A percentile compares a stretch with the other conserved stretches of the same genome.
Evolutionary conservation across 345 rosid species (phyloP).

Genomic region (Salix udensis): DNA sequence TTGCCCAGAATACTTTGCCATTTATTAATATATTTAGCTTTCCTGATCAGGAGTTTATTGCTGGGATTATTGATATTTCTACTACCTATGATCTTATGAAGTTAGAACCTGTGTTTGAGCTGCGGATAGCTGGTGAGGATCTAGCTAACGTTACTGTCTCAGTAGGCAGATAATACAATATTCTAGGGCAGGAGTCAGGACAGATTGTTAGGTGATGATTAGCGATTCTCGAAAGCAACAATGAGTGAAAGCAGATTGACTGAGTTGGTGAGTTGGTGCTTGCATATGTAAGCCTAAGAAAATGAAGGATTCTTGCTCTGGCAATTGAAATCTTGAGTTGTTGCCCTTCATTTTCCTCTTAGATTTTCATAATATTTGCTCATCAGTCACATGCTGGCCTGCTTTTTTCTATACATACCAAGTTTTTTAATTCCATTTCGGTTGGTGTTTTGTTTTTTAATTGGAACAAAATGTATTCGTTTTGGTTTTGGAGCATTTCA

Average conservation of each 20-base stretch:
- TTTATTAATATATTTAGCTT: slow-evolving; percentile 12
- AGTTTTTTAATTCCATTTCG: too few species aligned
- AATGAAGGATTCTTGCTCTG: background rate
- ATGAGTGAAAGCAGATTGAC: background rate
- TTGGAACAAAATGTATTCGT: too few species aligned
- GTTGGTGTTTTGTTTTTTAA: too few species aligned
- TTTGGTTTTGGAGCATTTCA: too few species aligned
- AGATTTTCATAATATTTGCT: background rate
- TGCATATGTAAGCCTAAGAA: background rate
- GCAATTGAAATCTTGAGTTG: background rate
- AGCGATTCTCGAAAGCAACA: background rate
- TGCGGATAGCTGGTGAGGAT: background rate
- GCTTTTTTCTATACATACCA: background rate
- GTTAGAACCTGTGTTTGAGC: background rate
- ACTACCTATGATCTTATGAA: background rate
- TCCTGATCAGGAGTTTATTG: slow-evolving; percentile 3
- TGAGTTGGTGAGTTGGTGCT: background rate
- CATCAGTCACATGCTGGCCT: background rate
- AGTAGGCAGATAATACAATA: background rate
- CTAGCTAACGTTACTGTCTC: background rate
- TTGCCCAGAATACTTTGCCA: background rate
- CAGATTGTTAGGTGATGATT: background rate
- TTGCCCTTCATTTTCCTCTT: slow-evolving; percentile 1
- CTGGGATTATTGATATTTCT: background rate
- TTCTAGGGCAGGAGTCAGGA: background rate